Evolutionary conservation across 2,329 filamentous ascomycete species (phyloP), one percentile per base, ranked within the genome.

Genomic region (Aspergillus pseudonomiae): DNA sequence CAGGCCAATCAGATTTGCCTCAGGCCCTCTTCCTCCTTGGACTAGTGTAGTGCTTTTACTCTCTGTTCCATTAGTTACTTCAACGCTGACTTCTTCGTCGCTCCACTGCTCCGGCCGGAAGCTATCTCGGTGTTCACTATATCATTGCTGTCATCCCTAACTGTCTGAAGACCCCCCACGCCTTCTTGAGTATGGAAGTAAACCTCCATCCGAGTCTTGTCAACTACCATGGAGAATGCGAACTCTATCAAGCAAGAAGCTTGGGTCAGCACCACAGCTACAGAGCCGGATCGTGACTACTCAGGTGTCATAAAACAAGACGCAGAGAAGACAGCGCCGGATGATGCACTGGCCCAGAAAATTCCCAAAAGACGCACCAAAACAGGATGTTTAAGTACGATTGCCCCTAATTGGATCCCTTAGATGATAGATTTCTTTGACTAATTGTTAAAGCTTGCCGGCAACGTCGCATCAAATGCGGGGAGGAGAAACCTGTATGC

Each of bases 391-490:
- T 80, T 97, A 65, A 97, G 91, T 93, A 85, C 77, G 90, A 66
- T 28, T 32, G 34, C 53, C 39, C 11, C 21, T 57, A n/a, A 14
- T 84, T 57, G 54, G 24, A 54, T 16, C n/a, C 19, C n/a, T 21
- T 21, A 14, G 9, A 36, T 53, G 56, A 45, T 30, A 24, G n/a
- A 64, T 59, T 21, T 39, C 63, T 62, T 64, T 68, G 59, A 65
- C 70, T n/a, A 32, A 39, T 14, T 62, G 36, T 39, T 56, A 61
- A 67, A 94, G 91, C 95, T 63, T 99, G 95, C 80, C 91, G 95
- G 67, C 94, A 92, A 79, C 90, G 95, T 59, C 91, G 95, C 66
- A 98, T 99, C 79, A 99, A 98, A 80, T 99, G 95, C 78, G 95
- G 95, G 66, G 95, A 98, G 77, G 92, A 93, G 72, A 81, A 81